Percentiles rank a stretch among this genome's conserved stretches.
Conservation (phyloP, 2,329 filamentous ascomycete species). For the Monosporascus sp. region DNA sequence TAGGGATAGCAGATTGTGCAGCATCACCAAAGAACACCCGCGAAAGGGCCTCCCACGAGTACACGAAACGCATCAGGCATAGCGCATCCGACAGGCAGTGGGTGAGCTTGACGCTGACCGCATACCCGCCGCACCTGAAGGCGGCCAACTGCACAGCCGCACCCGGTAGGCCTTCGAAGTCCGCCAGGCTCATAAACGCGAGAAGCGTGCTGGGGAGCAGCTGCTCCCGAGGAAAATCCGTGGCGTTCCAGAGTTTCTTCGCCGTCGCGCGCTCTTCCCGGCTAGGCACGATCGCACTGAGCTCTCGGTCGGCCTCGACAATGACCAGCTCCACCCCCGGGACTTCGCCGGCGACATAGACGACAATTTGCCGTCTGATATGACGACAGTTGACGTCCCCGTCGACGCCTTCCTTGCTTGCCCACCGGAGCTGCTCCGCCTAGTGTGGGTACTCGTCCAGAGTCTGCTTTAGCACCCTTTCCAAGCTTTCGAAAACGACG, state of each 20-base stretch:
- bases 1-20: background rate
- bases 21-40: conserved; percentile 9
- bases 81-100: conserved; percentile 42
- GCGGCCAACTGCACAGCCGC: conserved; percentile 33
- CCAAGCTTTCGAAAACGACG: conserved; percentile 10
- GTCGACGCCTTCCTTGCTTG: conserved; percentile 13
- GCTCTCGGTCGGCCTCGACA: conserved; percentile 21
- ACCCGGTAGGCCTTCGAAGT: conserved; percentile 24
- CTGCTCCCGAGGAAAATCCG: conserved; percentile 26
- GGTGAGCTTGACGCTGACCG: conserved; percentile 35
- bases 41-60: conserved; percentile 33
- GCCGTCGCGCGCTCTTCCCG: conserved; percentile 10
- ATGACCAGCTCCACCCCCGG: conserved; percentile 36
- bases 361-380: conserved; percentile 30
- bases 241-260: conserved; percentile 30
- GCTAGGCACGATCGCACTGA: conserved; percentile 28
- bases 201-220: conserved; percentile 29
- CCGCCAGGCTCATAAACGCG: conserved; percentile 26
- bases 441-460: conserved; percentile 37
- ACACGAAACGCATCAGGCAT: conserved; percentile 36
- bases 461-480: conserved; percentile 26
- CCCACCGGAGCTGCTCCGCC: conserved; percentile 35
- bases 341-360: conserved; percentile 31
- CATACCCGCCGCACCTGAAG: conserved; percentile 36
- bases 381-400: conserved; percentile 12